These are phyloP conservation scores for Melaleuca alternifolia DNA, from an alignment of 345 rosid species.

Conservation along the genomic window DNA sequence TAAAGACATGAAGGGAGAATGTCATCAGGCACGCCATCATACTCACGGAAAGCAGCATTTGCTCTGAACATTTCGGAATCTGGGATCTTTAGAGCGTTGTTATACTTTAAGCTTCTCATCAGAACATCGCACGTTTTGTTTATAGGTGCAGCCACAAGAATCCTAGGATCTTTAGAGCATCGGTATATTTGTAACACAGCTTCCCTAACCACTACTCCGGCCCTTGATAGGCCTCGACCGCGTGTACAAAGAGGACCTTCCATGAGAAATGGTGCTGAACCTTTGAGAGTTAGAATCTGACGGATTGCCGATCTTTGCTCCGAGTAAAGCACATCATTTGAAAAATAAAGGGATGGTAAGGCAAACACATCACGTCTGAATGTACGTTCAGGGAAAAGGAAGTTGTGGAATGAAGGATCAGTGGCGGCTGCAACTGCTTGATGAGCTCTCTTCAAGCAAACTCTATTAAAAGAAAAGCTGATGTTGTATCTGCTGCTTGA, in stretches of 20 bases:
- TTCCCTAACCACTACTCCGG: background rate
- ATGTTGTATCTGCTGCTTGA: conserved; percentile 14
- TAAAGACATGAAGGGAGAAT: background rate
- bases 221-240: background rate
- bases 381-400: conserved; percentile 7
- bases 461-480: conserved; percentile 38
- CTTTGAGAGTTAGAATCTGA: background rate
- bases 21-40: background rate
- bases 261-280: background rate
- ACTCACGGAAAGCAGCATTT: background rate
- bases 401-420: conserved; percentile 6
- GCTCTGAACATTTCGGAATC: background rate
- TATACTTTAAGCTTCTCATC: background rate
- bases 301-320: background rate
- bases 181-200: background rate
- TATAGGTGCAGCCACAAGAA: background rate
- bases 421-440: conserved; percentile 27
- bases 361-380: background rate
- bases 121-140: background rate
- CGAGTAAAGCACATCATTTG: background rate
- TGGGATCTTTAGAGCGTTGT: background rate
- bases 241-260: background rate
- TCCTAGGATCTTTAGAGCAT: background rate
- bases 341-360: background rate
- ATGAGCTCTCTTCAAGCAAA: conserved; percentile 24